phyloP scores from a whole-genome alignment of 169 alveolate genomes.

The Plasmodium billcollinsi region DNA sequence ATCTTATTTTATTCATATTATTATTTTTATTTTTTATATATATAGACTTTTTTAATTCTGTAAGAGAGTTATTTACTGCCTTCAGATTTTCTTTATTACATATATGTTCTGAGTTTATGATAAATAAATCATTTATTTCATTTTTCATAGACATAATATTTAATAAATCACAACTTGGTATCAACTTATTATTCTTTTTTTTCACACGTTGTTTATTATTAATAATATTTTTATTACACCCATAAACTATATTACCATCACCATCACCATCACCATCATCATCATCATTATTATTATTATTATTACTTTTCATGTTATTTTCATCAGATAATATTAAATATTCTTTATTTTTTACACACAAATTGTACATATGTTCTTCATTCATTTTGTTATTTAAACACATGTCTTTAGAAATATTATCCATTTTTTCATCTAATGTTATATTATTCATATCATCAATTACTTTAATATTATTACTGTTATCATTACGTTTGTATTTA shows the following conservation, averaged over 20 bases:
- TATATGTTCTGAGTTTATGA: neutral
- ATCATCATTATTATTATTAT: neutral
- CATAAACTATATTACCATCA: neutral
- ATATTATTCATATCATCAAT: too few species aligned
- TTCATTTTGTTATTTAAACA: too few species aligned
- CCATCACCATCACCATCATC: neutral
- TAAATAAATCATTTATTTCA: too few species aligned
- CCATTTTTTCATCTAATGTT: too few species aligned
- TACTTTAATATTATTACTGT: too few species aligned
- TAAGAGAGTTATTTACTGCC: slow-evolving; percentile 13
- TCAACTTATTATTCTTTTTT: neutral
- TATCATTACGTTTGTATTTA: too few species aligned
- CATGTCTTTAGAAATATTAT: too few species aligned
- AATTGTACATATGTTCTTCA: too few species aligned
- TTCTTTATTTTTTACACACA: too few species aligned
- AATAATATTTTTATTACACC: neutral
- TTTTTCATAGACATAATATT: too few species aligned
- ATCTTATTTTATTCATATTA: slow-evolving; percentile 25
- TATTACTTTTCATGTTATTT: neutral
- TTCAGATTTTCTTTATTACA: neutral
- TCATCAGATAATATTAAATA: neutral
- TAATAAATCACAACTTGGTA: too few species aligned
- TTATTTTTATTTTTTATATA: slow-evolving; percentile 12
- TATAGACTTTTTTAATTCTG: slow-evolving; percentile 29
- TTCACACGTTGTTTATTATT: neutral